Percentiles rank a stretch among this genome's conserved stretches.
phyloP scores from a whole-genome alignment of 805 yeast species.

The Kodamaea lidongshanica region DNA sequence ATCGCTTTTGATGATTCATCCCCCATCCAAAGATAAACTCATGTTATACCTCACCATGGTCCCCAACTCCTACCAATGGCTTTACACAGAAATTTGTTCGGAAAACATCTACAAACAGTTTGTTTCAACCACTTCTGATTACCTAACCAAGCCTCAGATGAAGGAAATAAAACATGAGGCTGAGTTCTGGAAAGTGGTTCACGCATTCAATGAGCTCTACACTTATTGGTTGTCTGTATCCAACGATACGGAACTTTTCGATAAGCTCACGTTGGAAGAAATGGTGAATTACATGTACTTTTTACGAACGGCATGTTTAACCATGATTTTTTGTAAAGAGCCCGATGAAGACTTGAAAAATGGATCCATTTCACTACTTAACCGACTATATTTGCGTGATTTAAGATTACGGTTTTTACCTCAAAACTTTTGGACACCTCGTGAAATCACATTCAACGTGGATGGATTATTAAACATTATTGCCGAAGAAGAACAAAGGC shows the following conservation, averaged over 20 bases:
- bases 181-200: slow-evolving; percentile 33
- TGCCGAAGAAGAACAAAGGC: slow-evolving; percentile 39
- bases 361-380: slow-evolving; percentile 46
- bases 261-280: slow-evolving; percentile 35
- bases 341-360: slow-evolving; percentile 15
- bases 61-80: slow-evolving; percentile 32
- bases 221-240: slow-evolving; percentile 64
- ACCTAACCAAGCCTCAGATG: too few species aligned
- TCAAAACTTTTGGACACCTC: slow-evolving; percentile 47
- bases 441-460: slow-evolving; percentile 24
- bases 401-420: slow-evolving; percentile 52
- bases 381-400: slow-evolving; percentile 62
- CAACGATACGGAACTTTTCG: slow-evolving; percentile 57
- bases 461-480: slow-evolving; percentile 32
- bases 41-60: slow-evolving; percentile 38
- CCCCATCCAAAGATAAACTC: slow-evolving; percentile 30
- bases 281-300: slow-evolving; percentile 40
- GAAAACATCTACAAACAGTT: slow-evolving; percentile 14
- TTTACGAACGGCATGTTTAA: slow-evolving; percentile 45
- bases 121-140: too few species aligned
- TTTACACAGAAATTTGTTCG: slow-evolving; percentile 20
- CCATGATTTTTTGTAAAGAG: slow-evolving; percentile 37
- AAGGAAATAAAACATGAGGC: neutral
- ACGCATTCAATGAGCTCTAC: slow-evolving; percentile 52
- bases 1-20: slow-evolving; percentile 32